Conservation (phyloP, 768 basidiomycete species). For the Amanita muscaria region DNA sequence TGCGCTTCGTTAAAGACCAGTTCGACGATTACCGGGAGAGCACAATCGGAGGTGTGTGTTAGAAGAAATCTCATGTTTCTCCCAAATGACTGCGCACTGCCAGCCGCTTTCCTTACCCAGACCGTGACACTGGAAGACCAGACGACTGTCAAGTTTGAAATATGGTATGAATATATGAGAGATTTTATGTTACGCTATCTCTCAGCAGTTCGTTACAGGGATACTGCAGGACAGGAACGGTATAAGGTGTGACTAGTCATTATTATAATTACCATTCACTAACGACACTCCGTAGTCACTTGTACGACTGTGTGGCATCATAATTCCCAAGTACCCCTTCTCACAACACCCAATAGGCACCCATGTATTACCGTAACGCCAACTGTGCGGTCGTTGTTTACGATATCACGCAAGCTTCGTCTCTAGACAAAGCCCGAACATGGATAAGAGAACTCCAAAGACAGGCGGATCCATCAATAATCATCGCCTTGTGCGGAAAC, state of each 20-base stretch:
- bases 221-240: constrained; percentile 92
- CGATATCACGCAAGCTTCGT: constrained; percentile 89
- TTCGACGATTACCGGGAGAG: constrained; percentile 95
- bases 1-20: constrained; percentile 94
- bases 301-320: constrained; percentile 27
- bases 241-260: constrained; percentile 57
- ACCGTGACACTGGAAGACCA: constrained; percentile 86
- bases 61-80: constrained; percentile 10
- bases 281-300: constrained; percentile 21
- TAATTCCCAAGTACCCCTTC: constrained; percentile 8
- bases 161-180: constrained; percentile 55
- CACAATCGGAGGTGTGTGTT: constrained; percentile 71
- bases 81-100: constrained; percentile 11
- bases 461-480: constrained; percentile 94
- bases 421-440: constrained; percentile 88
- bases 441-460: constrained; percentile 98
- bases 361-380: constrained; percentile 95
- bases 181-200: constrained; percentile 3
- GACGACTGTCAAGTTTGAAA: constrained; percentile 95
- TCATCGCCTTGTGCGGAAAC: constrained; percentile 95
- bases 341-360: constrained; percentile 42
- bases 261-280: constrained; percentile 7
- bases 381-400: constrained; percentile 93
- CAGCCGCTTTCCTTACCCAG: constrained; percentile 98
- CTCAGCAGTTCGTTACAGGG: constrained; percentile 40